Evolutionary conservation across 1,284 basidiomycete genomes (phyloP).

Genomic region (Filobasidium uniguttulatum): DNA sequence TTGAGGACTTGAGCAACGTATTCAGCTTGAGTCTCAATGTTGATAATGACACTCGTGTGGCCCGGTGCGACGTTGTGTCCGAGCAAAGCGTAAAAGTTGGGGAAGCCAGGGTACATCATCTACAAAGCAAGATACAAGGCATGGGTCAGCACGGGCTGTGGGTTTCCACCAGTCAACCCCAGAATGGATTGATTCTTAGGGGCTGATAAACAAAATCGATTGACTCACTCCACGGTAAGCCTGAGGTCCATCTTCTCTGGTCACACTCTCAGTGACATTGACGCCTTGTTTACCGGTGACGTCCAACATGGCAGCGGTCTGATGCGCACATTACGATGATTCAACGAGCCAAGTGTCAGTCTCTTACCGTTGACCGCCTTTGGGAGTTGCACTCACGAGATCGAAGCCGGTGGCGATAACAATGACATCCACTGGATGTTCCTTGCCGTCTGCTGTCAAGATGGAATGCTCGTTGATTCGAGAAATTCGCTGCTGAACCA

Average conservation of each 20-base stretch:
- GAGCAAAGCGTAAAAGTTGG: constrained; percentile 21
- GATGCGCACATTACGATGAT: neutral
- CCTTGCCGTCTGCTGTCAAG: constrained; percentile 16
- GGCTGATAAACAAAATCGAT: neutral
- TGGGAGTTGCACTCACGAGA: constrained; percentile 18
- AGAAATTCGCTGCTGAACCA: constrained; percentile 12
- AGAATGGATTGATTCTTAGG: neutral
- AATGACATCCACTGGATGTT: constrained; percentile 17
- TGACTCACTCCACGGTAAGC: constrained; percentile 14
- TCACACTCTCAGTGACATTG: constrained; percentile 1
- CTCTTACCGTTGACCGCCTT: no score
- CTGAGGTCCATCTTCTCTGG: constrained; percentile 3
- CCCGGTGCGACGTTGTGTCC: constrained; percentile 23
- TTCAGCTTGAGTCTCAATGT: constrained; percentile 19
- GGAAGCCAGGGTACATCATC: constrained; percentile 17
- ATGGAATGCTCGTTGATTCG: constrained; percentile 6
- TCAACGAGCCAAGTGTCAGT: neutral
- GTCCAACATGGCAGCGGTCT: constrained; percentile 11
- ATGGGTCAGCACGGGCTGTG: no score
- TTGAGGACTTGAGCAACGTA: constrained; percentile 19
- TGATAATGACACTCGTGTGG: constrained; percentile 15
- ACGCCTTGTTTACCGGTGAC: constrained; percentile 13
- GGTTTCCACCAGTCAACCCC: no score
- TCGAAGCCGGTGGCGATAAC: constrained; percentile 21
- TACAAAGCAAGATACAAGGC: no score